Evolutionary conservation across 2,329 filamentous ascomycete genomes (phyloP), one percentile per base, ranked within the genome.

Genomic region (Trichoderma lentiforme): DNA sequence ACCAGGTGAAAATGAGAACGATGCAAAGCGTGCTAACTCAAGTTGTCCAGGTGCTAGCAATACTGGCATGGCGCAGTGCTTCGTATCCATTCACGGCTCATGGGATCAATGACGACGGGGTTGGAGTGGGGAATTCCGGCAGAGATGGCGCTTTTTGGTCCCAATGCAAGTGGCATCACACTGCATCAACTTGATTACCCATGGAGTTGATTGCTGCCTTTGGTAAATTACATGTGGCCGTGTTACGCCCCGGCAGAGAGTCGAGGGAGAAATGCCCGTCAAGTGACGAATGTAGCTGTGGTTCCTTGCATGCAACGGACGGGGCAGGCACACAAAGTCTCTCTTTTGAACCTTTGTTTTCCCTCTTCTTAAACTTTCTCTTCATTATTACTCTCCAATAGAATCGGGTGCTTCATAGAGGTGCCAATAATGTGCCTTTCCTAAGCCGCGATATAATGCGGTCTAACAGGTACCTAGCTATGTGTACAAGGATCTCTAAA

Each of bases 281-380:
- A 60, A 60, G 43, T 36, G 32, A 51, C 30, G 30, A 56, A 66
- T 57, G 47, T 21, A 39, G 62, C 12, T 47, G 18, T 65, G 43
- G 62, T 65, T 65, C 62, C 62, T 65, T 65, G 62, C 62, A 65
- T 65, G 62, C n/a, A 30, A 26, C 24, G 30, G 24, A n/a, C 5
- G 58, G 30, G 36, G 34, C 60, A 39, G 5, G 57, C 28, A 28
- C 15, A 28, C 24, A 63, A 39, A 62, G 60, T 63, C 6, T 39
- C 21, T 39, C 14, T 63, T 63, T 63, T 47, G 6, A 30, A 32
- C 28, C 12, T 11, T 39, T 43, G 14, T 3, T 26, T 12, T 15
- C 9, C 8, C 24, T 28, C 32, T 26, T 39, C 18, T 26, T 15
- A 26, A 36, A 15, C 32, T 8, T 28, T 63, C 3, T 51, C n/a